Conservation (phyloP, 108 stramenopile genomes). For the Asterionellopsis glacialis region DNA sequence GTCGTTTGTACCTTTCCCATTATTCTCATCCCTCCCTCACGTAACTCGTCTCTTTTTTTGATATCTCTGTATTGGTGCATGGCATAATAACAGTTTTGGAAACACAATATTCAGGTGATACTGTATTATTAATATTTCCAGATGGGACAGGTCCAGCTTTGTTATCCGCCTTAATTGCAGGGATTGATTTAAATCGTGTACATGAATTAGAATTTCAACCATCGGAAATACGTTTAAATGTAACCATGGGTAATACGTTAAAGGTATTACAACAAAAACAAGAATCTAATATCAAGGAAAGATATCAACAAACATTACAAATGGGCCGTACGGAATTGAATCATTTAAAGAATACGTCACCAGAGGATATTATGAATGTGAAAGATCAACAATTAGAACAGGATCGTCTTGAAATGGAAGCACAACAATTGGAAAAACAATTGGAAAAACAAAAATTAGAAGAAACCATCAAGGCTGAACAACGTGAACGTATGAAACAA, state of each 20-base stretch:
- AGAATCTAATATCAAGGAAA: neutral
- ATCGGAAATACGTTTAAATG: constrained; percentile 60
- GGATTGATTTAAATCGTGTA: constrained; percentile 59
- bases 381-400: constrained; percentile 32
- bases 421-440: neutral
- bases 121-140: constrained; percentile 61
- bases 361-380: constrained; percentile 9
- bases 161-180: constrained; percentile 70
- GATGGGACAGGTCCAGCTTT: constrained; percentile 79
- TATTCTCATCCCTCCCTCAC: neutral
- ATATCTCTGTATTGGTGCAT: too few species aligned
- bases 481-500: neutral
- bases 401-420: constrained; percentile 22
- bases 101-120: constrained; percentile 73
- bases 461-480: neutral
- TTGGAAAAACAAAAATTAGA: neutral
- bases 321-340: constrained; percentile 25
- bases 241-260: constrained; percentile 19
- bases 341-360: constrained; percentile 8
- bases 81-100: constrained; percentile 50
- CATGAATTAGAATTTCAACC: constrained; percentile 63
- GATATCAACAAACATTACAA: constrained; percentile 16
- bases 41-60: neutral
- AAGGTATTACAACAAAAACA: too few species aligned
- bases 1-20: too few species aligned